Evolutionary conservation across 2,329 filamentous ascomycete species (phyloP), one percentile per base, ranked within the genome.

Genomic region (Claviceps fusiformis): DNA sequence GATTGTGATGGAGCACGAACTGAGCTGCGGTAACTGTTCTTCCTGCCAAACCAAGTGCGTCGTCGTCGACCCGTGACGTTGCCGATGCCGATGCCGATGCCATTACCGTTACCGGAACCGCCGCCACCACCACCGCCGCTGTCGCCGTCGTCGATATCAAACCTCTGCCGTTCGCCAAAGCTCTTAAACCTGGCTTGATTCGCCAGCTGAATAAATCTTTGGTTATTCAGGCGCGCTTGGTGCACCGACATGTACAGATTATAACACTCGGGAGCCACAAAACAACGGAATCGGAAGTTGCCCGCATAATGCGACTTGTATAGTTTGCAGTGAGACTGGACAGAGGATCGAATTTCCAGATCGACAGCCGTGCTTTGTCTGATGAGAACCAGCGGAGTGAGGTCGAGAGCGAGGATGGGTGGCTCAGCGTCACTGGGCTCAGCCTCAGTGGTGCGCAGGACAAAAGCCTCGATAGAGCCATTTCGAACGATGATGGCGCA

Each of bases 281-380:
- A 76, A 50, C 89, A 89, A 46, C 93, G 86, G 78, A 97, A 93
- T 75, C 95, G 92, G 72, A 95, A 88, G 66, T 95, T 93, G 62
- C 73, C 76, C 37, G 77, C 77, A 15, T 83, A 85, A 52, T 85
- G 79, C 15, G 64, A 65, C 72, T 73, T 79, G 57, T 76, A 79
- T 55, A 95, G 78, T 62, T 82, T 81, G 5, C 87, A 90, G 59
- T 87, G 76, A 27, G 76, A 69, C 47, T 87, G 86, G 31, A 91
- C 86, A 1, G 89, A 89, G 7, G 92, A 96, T 52, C 90, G 86
- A 60, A 98, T 89, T 60, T 95, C 93, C 54, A 98, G 88, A 67
- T 98, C 93, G 37, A 98, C 81, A 3, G 87, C 88, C 27, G 90
- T 98, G 63, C 91, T 93, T 64, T 92, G 86, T 59, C 92, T 83